A percentile compares a stretch with the other conserved stretches of the same genome.
Evolutionary conservation across 495 filamentous ascomycete species (phyloP).

Genomic region (Pyrenopolyporus hunteri): DNA sequence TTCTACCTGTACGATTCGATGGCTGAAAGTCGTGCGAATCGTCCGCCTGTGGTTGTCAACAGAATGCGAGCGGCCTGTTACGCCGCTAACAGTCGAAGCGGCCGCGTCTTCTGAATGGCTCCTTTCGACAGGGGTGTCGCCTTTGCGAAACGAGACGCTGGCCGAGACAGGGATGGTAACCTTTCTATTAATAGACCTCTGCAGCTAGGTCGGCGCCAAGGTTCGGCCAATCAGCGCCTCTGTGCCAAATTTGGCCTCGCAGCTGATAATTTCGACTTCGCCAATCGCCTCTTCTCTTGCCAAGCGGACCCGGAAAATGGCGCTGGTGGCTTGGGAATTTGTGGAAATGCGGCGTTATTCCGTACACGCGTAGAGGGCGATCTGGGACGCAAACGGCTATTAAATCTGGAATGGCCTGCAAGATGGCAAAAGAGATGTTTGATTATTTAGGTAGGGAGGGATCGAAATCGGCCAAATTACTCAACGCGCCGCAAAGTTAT

Average conservation of each 20-base stretch:
- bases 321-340: conserved; percentile 27
- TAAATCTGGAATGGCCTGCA: conserved; percentile 11
- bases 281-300: conserved; percentile 30
- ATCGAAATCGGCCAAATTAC: not conserved
- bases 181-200: conserved; percentile 44
- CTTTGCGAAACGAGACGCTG: conserved; percentile 45
- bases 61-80: conserved; percentile 29
- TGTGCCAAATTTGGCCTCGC: conserved; percentile 40
- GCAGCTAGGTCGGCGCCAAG: conserved; percentile 43
- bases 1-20: conserved; percentile 5
- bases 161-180: conserved; percentile 35
- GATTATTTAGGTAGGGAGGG: not conserved
- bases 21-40: conserved; percentile 2
- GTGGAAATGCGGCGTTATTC: conserved; percentile 29
- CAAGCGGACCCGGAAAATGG: conserved; percentile 37
- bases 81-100: conserved; percentile 24
- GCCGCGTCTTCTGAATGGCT: conserved; percentile 35
- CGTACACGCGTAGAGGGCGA: not conserved
- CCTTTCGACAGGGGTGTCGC: conserved; percentile 27
- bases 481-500: too few species aligned
- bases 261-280: conserved; percentile 41
- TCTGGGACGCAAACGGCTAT: conserved; percentile 14
- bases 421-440: not conserved
- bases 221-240: conserved; percentile 34
- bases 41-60: conserved; percentile 8